Conservation (phyloP, 352 stramenopile species). For the Phytophthora pini region DNA sequence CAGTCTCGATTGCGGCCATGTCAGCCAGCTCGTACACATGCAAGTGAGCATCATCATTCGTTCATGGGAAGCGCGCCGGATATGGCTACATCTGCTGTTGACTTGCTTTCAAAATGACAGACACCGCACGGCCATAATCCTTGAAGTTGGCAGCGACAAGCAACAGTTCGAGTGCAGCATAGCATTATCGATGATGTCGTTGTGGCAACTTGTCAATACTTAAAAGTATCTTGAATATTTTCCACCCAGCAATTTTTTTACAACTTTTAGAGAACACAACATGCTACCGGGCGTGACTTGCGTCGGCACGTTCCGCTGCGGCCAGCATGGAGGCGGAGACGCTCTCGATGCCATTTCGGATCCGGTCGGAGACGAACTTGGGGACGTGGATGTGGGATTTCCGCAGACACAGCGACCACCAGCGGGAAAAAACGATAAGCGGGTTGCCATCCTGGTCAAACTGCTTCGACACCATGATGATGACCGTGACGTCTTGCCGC, state of each 20-base stretch:
- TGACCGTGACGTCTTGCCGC: slow-evolving; percentile 41
- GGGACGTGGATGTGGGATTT: slow-evolving; percentile 34
- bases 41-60: slow-evolving; percentile 21
- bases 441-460: slow-evolving; percentile 21
- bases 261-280: not conserved
- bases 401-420: slow-evolving; percentile 35
- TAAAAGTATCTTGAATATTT: too few relatives aligned
- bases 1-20: not conserved
- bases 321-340: slow-evolving; percentile 35
- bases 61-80: not conserved
- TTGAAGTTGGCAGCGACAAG: slow-evolving; percentile 30
- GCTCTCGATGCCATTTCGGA: slow-evolving; percentile 32
- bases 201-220: not conserved
- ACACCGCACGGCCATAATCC: slow-evolving; percentile 16
- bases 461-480: slow-evolving; percentile 27
- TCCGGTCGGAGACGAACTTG: slow-evolving; percentile 24
- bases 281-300: not conserved
- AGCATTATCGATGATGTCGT: not conserved
- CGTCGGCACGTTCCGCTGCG: slow-evolving; percentile 16
- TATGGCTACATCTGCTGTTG: slow-evolving; percentile 11
- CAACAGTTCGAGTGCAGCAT: not conserved
- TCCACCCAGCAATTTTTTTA: not conserved
- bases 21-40: not conserved
- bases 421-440: slow-evolving; percentile 38
- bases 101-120: slow-evolving; percentile 13